Base-by-base conservation (phyloP, 352 stramenopile species). In the Elongisporangium undulatum region DNA sequence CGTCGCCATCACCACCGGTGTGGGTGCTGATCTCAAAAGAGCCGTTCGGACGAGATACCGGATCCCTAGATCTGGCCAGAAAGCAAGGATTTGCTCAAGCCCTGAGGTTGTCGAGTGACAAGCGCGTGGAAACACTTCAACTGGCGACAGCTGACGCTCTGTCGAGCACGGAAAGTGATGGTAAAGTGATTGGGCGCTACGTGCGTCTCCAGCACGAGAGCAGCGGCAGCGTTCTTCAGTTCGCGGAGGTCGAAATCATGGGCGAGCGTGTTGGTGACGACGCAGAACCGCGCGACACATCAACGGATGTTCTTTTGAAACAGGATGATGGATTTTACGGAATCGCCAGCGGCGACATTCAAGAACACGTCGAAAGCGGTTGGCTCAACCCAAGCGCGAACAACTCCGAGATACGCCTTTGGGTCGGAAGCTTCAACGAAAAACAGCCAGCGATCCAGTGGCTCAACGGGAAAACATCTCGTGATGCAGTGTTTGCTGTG, bases 241-340 rank as follows among this genome's bases (percentile, higher is more conserved):
- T 93, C 66, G 79, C 81, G 3, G 77, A 93, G 56, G 24, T 93
- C 0, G 67, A 93, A 63, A 71, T 90, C 20, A 41, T 41, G 29
- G 29, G 9, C 21, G 53, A 34, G 57, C 16, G 22, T 41, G 29
- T 53, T 55, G 50, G 48, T 8, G 38, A 21, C 3, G 20, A 7
- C 13, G 12, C 63, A 26, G 22, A 34, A 2, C 66, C 1, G 26
- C 60, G 21, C 17, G 51, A 56, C 16, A 19, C 9, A 13, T 41
- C 29, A 41, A 41, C 29, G 3, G 19, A 26, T 15, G 2, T 10
- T 5, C 13, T 34, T 16, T 55, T 56, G 41, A 56, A 74, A 34
- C 38, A 61, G 4, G 63, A 72, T n/a, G 84, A 92, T 59, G 82
- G 84, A 16, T 79, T 89, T 34, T 94, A 80, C 51, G 84, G 81